Evolutionary conservation across 352 stramenopile species (phyloP).

Genomic region (Pythium rhizo-oryzae): DNA sequence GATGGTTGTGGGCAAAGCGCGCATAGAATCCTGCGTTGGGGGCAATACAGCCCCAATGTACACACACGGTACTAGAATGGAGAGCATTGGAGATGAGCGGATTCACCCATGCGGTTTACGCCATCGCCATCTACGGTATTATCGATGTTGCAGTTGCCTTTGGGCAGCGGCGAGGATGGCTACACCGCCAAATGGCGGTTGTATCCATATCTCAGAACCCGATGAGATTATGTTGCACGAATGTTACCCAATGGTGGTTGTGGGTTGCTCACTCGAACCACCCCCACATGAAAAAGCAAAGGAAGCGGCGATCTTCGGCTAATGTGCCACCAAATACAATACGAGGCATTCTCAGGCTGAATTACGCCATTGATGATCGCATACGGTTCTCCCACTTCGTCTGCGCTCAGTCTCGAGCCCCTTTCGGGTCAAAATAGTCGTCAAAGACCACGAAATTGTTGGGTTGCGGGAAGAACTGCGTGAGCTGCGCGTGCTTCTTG

Average conservation of each 20-base stretch:
- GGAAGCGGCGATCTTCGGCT: no score
- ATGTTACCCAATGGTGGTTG: conserved; percentile 1
- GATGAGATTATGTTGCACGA: neutral
- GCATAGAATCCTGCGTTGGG: no score
- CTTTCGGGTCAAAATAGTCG: conserved; percentile 45
- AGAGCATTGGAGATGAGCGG: neutral
- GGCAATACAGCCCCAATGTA: neutral
- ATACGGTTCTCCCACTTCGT: no score
- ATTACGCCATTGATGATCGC: no score
- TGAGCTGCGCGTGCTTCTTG: conserved; percentile 63
- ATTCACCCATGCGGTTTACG: neutral
- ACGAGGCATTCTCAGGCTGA: no score
- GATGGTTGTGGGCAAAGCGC: no score
- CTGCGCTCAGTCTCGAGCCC: neutral
- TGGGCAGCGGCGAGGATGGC: neutral
- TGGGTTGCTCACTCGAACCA: no score
- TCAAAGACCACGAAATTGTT: conserved; percentile 90
- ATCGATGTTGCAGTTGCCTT: neutral
- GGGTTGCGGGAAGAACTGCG: conserved; percentile 56
- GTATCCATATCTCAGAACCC: conserved; percentile 1
- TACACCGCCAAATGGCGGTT: neutral
- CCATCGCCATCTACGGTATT: neutral
- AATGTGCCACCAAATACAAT: no score
- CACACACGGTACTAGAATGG: neutral
- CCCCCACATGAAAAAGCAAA: no score